phyloP scores from a whole-genome alignment of 129 eudicot species.

The Tagetes patula region DNA sequence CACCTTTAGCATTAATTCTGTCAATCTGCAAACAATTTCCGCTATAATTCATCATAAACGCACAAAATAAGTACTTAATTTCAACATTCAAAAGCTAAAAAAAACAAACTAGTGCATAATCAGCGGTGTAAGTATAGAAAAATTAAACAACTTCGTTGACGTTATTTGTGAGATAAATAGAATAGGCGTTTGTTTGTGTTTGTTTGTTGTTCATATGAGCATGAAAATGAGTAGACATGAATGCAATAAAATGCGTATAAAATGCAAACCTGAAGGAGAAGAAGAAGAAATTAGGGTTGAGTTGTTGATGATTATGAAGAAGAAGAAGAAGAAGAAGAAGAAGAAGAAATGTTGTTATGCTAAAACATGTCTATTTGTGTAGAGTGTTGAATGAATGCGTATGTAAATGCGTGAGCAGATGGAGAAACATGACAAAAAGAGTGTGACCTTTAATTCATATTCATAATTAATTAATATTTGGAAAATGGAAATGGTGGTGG shows the following conservation, averaged over 20 bases:
- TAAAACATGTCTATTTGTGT: constrained; percentile 20
- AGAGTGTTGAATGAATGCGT: constrained; percentile 21
- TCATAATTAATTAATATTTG: background rate
- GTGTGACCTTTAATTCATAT: constrained; percentile 30
- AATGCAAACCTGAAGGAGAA: constrained; percentile 2
- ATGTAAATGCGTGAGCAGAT: constrained; percentile 31
- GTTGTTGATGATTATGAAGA: no score
- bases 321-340: constrained; percentile 13
- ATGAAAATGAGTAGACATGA: background rate
- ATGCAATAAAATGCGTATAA: constrained; percentile 16
- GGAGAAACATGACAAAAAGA: constrained; percentile 43
- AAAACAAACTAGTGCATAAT: constrained; percentile 15
- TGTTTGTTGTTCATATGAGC: background rate
- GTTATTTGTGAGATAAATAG: background rate
- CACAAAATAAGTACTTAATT: constrained; percentile 32
- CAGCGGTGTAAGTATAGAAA: constrained; percentile 17
- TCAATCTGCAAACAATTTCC: constrained; percentile 20
- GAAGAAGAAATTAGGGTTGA: constrained; percentile 26
- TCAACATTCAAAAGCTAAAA: constrained; percentile 20
- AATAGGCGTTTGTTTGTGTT: background rate
- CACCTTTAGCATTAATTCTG: constrained; percentile 25
- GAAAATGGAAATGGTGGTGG: background rate
- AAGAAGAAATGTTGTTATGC: background rate
- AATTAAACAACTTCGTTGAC: constrained; percentile 13
- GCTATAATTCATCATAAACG: constrained; percentile 20